Evolutionary conservation across 805 yeast genomes (phyloP).

Genomic region (Candida andamanensis): DNA sequence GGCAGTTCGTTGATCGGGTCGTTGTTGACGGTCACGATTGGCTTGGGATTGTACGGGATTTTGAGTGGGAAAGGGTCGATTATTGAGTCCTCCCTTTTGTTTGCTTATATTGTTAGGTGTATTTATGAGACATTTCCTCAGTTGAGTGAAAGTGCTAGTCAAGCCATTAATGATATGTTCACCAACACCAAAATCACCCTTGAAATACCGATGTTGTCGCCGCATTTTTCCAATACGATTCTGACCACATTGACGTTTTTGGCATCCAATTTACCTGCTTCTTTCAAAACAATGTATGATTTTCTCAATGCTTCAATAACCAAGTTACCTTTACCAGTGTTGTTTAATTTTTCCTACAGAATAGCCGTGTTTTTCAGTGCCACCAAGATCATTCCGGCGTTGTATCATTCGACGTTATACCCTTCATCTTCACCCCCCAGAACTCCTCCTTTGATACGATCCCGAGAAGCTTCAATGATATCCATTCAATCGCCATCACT

Average conservation of each 20-base stretch:
- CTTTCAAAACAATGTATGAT: constrained; percentile 51
- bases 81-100: constrained; percentile 79
- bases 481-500: constrained; percentile 15
- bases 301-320: constrained; percentile 46
- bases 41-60: constrained; percentile 79
- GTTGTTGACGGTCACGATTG: constrained; percentile 66
- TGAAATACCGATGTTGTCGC: constrained; percentile 28
- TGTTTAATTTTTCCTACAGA: constrained; percentile 78
- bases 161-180: constrained; percentile 12
- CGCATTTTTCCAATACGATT: constrained; percentile 28
- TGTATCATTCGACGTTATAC: constrained; percentile 40
- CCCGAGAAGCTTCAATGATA: constrained; percentile 27
- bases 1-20: constrained; percentile 86
- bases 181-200: constrained; percentile 9
- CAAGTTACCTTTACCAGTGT: constrained; percentile 75
- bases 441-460: constrained; percentile 32
- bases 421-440: constrained; percentile 37
- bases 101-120: constrained; percentile 89
- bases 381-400: constrained; percentile 84
- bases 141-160: constrained; percentile 50
- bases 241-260: constrained; percentile 37
- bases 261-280: constrained; percentile 49
- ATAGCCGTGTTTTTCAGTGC: constrained; percentile 87
- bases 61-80: constrained; percentile 80
- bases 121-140: constrained; percentile 91